A percentile compares a stretch with the other conserved stretches of the same genome.
These are phyloP conservation scores for Penicillium sp. DNA, from an alignment of 2,329 filamentous ascomycete genomes.

Conservation along the genomic window DNA sequence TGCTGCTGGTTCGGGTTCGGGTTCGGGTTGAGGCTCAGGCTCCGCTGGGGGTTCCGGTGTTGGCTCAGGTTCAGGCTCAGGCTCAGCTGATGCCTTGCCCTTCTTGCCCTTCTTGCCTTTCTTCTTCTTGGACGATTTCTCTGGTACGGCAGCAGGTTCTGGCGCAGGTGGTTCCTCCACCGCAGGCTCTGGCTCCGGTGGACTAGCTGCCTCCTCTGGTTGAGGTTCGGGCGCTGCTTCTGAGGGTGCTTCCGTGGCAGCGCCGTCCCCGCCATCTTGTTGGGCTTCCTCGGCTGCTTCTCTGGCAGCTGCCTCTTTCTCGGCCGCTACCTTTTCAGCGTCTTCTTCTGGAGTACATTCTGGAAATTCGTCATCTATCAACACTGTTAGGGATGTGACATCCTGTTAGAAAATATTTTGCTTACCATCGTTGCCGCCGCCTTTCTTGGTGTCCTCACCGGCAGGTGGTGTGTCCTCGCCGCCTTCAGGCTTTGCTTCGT, in stretches of 20 bases:
- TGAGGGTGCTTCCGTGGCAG: slow-evolving; percentile 4
- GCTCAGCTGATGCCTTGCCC: slow-evolving; percentile 6
- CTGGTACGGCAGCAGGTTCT: no score
- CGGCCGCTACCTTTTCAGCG: slow-evolving; percentile 33
- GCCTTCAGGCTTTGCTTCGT: background rate
- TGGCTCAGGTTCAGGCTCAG: slow-evolving; percentile 12
- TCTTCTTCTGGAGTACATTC: slow-evolving; percentile 34
- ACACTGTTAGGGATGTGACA: slow-evolving; percentile 2
- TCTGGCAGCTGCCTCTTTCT: slow-evolving; percentile 36
- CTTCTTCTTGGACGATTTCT: slow-evolving; percentile 11
- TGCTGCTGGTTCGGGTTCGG: slow-evolving; percentile 15
- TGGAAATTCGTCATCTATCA: slow-evolving; percentile 37
- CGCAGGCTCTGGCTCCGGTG: slow-evolving; percentile 4
- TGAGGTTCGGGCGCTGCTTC: slow-evolving; percentile 4
- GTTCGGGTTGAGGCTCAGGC: slow-evolving; percentile 7
- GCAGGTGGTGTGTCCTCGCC: slow-evolving; percentile 11
- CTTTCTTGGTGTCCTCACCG: background rate
- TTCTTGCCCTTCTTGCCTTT: slow-evolving; percentile 14
- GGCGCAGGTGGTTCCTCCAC: slow-evolving; percentile 6
- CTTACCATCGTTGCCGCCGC: slow-evolving; percentile 27
- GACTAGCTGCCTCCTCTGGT: background rate
- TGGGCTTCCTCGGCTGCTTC: slow-evolving; percentile 31
- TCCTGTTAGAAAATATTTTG: background rate
- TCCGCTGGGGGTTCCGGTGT: slow-evolving; percentile 17
- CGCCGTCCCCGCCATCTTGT: background rate